A percentile compares a stretch with the other conserved stretches of the same genome.
Evolutionary conservation across 495 filamentous ascomycete genomes (phyloP).

Genomic region (Penicillium simplicissimum): DNA sequence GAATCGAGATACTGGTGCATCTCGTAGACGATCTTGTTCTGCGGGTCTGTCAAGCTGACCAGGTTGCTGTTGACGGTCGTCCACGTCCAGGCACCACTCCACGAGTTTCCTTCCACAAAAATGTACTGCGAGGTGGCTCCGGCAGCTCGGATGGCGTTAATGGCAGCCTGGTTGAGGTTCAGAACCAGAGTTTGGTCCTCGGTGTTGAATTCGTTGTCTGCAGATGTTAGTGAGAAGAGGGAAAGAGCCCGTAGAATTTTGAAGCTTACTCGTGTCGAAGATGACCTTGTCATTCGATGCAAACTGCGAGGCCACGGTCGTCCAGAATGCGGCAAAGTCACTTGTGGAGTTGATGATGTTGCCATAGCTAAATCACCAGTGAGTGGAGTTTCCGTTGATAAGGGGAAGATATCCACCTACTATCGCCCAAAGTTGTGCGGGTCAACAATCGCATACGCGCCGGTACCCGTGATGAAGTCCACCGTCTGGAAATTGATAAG

Average conservation of each 20-base stretch:
- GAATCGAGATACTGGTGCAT: conserved; percentile 55
- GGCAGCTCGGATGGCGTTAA: conserved; percentile 66
- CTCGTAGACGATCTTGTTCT: conserved; percentile 63
- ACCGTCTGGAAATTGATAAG: conserved; percentile 48
- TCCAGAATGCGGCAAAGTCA: conserved; percentile 65
- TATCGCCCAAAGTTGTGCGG: conserved; percentile 70
- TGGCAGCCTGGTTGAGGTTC: conserved; percentile 72
- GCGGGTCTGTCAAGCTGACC: conserved; percentile 57
- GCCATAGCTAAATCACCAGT: conserved; percentile 49
- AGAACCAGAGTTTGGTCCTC: conserved; percentile 68
- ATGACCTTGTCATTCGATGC: conserved; percentile 61
- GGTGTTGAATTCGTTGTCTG: conserved; percentile 74
- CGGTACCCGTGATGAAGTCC: conserved; percentile 59
- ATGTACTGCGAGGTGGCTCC: conserved; percentile 71
- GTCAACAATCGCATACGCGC: conserved; percentile 64
- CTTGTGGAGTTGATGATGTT: conserved; percentile 62
- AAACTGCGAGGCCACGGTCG: conserved; percentile 61
- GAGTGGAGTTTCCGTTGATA: neutral
- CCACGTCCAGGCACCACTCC: conserved; percentile 64
- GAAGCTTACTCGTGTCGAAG: conserved; percentile 50
- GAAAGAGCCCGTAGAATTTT: conserved; percentile 27
- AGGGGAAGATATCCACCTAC: conserved; percentile 22
- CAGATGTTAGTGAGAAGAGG: conserved; percentile 18
- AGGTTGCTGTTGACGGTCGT: conserved; percentile 51
- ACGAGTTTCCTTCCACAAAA: conserved; percentile 71